These are phyloP conservation scores for Fusarium foetens DNA, from an alignment of 2,329 filamentous ascomycete genomes.

Conservation along the genomic window DNA sequence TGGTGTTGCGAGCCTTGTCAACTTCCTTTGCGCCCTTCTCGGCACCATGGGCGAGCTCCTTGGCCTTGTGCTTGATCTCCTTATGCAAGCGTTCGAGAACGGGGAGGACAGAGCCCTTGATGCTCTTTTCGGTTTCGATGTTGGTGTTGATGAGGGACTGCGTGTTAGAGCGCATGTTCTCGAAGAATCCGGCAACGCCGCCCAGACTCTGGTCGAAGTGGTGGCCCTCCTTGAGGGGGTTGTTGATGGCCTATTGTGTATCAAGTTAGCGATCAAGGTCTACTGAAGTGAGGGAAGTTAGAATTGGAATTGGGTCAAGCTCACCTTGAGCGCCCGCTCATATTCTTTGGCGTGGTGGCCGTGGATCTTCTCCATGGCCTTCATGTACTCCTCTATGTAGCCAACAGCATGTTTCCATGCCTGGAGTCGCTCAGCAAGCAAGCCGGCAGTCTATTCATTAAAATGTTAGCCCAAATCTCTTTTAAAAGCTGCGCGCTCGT, in stretches of 20 bases:
- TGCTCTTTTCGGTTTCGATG: conserved; percentile 87
- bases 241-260: conserved; percentile 75
- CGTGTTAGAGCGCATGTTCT: conserved; percentile 93
- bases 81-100: conserved; percentile 91
- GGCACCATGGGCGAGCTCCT: conserved; percentile 85
- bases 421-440: conserved; percentile 87
- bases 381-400: conserved; percentile 91
- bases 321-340: conserved; percentile 87
- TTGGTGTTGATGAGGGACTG: conserved; percentile 91
- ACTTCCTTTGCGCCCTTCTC: conserved; percentile 89
- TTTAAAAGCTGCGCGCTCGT: not conserved
- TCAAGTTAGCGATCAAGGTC: conserved; percentile 4
- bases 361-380: conserved; percentile 85
- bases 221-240: conserved; percentile 86
- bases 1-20: conserved; percentile 84
- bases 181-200: conserved; percentile 88
- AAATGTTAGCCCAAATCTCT: conserved; percentile 10
- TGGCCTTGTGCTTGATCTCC: conserved; percentile 96
- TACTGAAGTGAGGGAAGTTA: not conserved
- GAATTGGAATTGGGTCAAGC: not conserved
- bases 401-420: conserved; percentile 96
- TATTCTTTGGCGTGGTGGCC: conserved; percentile 91
- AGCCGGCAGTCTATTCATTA: conserved; percentile 70
- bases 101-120: conserved; percentile 87
- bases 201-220: conserved; percentile 94